Percentiles rank a stretch among this genome's conserved stretches.
These are phyloP conservation scores for Cupressus sempervirens DNA, from an alignment of 75 land plant genomes.

Conservation along the genomic window DNA sequence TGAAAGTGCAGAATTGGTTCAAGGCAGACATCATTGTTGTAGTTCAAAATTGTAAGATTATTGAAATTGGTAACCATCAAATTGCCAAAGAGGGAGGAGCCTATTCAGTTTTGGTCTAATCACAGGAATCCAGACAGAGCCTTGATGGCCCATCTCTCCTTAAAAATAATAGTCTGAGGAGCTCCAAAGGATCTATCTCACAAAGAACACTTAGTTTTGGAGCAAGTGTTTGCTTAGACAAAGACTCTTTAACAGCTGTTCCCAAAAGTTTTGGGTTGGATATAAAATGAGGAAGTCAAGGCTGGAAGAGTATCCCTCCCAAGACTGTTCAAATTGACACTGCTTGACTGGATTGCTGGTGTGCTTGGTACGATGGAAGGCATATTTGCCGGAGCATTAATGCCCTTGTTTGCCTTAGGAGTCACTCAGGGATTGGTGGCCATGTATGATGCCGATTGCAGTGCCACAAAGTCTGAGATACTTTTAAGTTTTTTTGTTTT, in stretches of 20 bases:
- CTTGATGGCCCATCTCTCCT: slow-evolving; percentile 20
- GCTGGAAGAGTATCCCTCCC: slow-evolving; percentile 33
- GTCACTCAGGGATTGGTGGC: slow-evolving; percentile 84
- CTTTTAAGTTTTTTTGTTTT: slow-evolving; percentile 63
- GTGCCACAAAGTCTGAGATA: slow-evolving; percentile 52
- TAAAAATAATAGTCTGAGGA: slow-evolving; percentile 14
- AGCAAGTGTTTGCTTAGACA: slow-evolving; percentile 63
- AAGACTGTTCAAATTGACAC: slow-evolving; percentile 60
- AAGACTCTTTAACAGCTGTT: slow-evolving; percentile 22
- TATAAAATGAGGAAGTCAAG: slow-evolving; percentile 2
- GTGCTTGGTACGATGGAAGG: slow-evolving; percentile 60
- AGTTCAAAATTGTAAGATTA: slow-evolving; percentile 64
- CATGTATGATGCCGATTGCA: slow-evolving; percentile 64
- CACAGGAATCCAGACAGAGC: slow-evolving; percentile 52
- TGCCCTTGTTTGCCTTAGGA: slow-evolving; percentile 91
- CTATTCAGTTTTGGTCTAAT: slow-evolving; percentile 62
- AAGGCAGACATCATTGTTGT: slow-evolving; percentile 92
- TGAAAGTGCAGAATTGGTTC: no score
- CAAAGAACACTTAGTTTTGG: slow-evolving; percentile 52
- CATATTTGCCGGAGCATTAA: slow-evolving; percentile 65
- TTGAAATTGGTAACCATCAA: slow-evolving; percentile 85
- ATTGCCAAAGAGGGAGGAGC: slow-evolving; percentile 59
- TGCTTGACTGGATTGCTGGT: slow-evolving; percentile 78
- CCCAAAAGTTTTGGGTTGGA: slow-evolving; percentile 19
- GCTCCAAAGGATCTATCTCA: slow-evolving; percentile 51